These are phyloP conservation scores for Rutstroemia sp. DNA, from an alignment of 2,329 filamentous ascomycete species.

Conservation along the genomic window DNA sequence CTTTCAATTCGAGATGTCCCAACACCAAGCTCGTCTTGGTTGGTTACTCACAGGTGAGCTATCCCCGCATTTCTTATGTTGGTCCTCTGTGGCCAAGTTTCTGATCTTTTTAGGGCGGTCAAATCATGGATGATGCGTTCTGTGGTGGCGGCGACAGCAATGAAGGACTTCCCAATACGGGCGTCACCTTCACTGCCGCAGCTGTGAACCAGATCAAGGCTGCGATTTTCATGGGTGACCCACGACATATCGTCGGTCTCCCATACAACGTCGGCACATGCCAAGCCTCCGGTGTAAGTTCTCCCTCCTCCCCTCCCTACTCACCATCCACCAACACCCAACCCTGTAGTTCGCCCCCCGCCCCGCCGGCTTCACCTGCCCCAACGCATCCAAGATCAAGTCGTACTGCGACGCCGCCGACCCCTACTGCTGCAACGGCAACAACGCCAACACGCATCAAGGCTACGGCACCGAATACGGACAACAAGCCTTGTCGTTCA, in stretches of 20 bases:
- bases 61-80: neutral
- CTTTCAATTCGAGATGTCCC: conserved; percentile 49
- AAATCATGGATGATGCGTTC: conserved; percentile 56
- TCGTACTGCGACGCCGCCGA: conserved; percentile 54
- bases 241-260: conserved; percentile 47
- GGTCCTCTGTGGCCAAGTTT: neutral
- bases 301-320: neutral
- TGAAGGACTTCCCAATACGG: conserved; percentile 38
- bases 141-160: conserved; percentile 49
- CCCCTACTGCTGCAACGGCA: conserved; percentile 56
- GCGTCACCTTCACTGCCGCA: conserved; percentile 35
- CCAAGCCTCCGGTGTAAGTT: conserved; percentile 48
- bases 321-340: neutral
- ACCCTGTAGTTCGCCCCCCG: conserved; percentile 45
- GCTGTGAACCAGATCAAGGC: conserved; percentile 52
- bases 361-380: conserved; percentile 45
- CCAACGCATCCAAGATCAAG: conserved; percentile 46
- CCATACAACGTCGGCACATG: conserved; percentile 57
- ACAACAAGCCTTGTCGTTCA: conserved; percentile 46
- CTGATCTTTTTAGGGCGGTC: conserved; percentile 40
- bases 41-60: conserved; percentile 51
- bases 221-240: conserved; percentile 59
- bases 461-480: conserved; percentile 52
- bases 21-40: conserved; percentile 51
- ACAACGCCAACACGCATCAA: conserved; percentile 45